Percentiles rank a stretch among this genome's conserved stretches.
Conservation (phyloP, 805 yeast species). For the Lachancea cidri region DNA sequence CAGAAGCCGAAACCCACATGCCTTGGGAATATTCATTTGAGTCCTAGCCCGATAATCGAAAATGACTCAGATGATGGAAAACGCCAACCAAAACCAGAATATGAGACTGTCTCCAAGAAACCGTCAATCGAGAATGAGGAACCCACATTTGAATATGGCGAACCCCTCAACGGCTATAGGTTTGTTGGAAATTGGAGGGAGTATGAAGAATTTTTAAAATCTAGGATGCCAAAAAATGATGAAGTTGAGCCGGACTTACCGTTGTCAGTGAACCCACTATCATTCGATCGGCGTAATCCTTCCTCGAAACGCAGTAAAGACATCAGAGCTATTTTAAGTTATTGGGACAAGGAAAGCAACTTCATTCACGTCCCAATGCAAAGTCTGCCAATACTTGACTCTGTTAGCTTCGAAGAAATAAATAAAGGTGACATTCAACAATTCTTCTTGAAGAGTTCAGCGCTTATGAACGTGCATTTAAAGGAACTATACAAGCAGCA, state of each 20-base stretch:
- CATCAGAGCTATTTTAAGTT: background rate
- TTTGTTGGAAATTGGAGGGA: conserved; percentile 6
- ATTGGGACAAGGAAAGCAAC: background rate
- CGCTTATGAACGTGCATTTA: background rate
- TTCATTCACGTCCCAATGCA: background rate
- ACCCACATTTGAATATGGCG: conserved; percentile 8
- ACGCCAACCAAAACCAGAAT: background rate
- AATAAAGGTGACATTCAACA: background rate
- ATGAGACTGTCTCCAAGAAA: no score
- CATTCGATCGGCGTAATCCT: background rate
- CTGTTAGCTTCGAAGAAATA: conserved; percentile 1
- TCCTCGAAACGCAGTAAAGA: background rate
- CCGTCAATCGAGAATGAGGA: no score
- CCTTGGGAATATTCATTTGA: background rate
- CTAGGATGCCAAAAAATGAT: background rate
- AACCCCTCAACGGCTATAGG: conserved; percentile 5
- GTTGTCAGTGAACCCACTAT: background rate
- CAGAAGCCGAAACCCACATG: background rate
- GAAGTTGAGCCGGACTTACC: no score
- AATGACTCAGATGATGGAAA: background rate
- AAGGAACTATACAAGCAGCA: conserved; percentile 5
- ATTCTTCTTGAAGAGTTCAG: conserved; percentile 2
- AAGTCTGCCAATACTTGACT: conserved; percentile 3
- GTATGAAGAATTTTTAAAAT: background rate
- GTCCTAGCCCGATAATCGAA: background rate